Evolutionary conservation across 2,329 filamentous ascomycete genomes (phyloP), one percentile per base, ranked within the genome.

Genomic region (Alternaria brassicicola): DNA sequence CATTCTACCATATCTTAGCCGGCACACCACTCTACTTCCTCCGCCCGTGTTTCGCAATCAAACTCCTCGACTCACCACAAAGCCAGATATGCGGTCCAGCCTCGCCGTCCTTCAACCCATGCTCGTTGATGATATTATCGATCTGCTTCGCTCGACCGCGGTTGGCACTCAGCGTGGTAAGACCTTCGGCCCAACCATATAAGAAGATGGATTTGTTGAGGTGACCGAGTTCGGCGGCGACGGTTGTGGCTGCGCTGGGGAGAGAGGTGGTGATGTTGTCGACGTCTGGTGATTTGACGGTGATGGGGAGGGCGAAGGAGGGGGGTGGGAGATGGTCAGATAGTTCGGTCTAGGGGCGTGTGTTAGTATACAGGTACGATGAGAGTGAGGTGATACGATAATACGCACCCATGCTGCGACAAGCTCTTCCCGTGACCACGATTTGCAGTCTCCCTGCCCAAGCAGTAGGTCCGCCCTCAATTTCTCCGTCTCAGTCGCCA

Each of bases 81-180:
- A 89, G 78, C 85, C 88, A 89, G 19, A 90, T 82, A 61, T 81
- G 79, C 1, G 88, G 88, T 15, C 87, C 88, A 1, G 75, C 70
- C 47, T 87, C 81, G 28, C 87, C 81, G 31, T 86, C 81, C 35
- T 71, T 63, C 2, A 80, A 72, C 1, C 76, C 75, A 58, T 83
- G 78, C 59, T 81, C 79, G 60, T 89, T 86, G 46, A 90, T 79
- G 3, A 82, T 78, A 23, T 71, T 74, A 63, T 90, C 86, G 42
- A 93, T 85, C 63, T 88, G 84, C 63, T 86, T 89, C 21, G 86
- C 84, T 42, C 89, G 87, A 1, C 85, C 85, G 21, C 85, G 83
- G 70, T 93, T 93, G 61, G 88, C 89, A 3, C 89, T 91, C 50
- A 93, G 77, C 0, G 89, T 93, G 1, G 88, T 90, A 25, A 84